These are phyloP conservation scores for Cyberlindnera misumaiensis DNA, from an alignment of 805 yeast genomes.

Conservation along the genomic window DNA sequence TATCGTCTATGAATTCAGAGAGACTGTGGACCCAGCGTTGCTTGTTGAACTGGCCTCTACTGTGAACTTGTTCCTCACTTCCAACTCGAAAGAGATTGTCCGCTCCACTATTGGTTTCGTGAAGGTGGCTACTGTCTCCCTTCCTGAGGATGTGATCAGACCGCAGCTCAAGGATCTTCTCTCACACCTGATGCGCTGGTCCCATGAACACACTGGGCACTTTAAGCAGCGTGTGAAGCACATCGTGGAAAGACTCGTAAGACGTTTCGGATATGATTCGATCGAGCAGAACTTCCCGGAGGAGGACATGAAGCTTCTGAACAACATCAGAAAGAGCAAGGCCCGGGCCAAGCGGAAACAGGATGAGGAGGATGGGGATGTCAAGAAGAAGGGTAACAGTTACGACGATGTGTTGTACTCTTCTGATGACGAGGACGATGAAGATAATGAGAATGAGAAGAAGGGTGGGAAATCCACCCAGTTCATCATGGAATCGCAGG, in stretches of 20 bases:
- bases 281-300: slow-evolving; percentile 84
- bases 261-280: slow-evolving; percentile 87
- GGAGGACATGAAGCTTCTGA: slow-evolving; percentile 75
- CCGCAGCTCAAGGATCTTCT: slow-evolving; percentile 61
- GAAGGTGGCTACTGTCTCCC: slow-evolving; percentile 76
- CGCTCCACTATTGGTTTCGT: slow-evolving; percentile 92
- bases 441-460: slow-evolving; percentile 24
- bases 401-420: slow-evolving; percentile 89
- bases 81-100: slow-evolving; percentile 88
- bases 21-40: slow-evolving; percentile 49
- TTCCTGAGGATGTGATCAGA: slow-evolving; percentile 72
- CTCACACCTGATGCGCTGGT: slow-evolving; percentile 77
- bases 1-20: slow-evolving; percentile 78
- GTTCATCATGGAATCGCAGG: slow-evolving; percentile 66
- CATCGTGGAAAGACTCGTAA: slow-evolving; percentile 80
- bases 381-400: slow-evolving; percentile 52
- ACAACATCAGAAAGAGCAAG: slow-evolving; percentile 79
- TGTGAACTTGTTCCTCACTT: slow-evolving; percentile 82
- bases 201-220: slow-evolving; percentile 93
- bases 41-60: slow-evolving; percentile 76
- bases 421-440: slow-evolving; percentile 48
- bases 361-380: slow-evolving; percentile 30
- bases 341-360: slow-evolving; percentile 78
- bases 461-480: slow-evolving; percentile 37
- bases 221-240: slow-evolving; percentile 92